A percentile compares a stretch with the other conserved stretches of the same genome.
These are phyloP conservation scores for Tritrichomonas foetus DNA, from an alignment of 208 protist species.

Conservation along the genomic window DNA sequence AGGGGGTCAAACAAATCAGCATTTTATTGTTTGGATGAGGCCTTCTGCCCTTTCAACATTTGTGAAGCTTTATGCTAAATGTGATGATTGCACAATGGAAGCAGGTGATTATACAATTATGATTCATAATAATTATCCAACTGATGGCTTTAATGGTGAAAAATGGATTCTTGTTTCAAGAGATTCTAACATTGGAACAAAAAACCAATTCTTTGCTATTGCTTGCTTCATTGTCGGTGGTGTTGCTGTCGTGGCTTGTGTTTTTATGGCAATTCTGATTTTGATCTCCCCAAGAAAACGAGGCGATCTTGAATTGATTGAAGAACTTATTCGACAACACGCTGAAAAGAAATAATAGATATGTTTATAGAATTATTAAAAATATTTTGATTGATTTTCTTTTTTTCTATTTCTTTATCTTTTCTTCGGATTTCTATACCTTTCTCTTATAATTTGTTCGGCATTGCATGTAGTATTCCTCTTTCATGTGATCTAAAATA, in stretches of 20 bases:
- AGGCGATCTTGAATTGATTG: background rate
- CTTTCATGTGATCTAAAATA: too few species aligned
- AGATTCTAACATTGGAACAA: background rate
- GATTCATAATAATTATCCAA: background rate
- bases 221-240: background rate
- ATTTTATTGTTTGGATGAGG: constrained; percentile 26
- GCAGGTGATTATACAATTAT: background rate
- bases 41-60: background rate
- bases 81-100: background rate
- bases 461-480: too few species aligned
- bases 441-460: too few species aligned
- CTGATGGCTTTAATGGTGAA: background rate
- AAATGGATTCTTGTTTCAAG: background rate
- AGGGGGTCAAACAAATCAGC: background rate
- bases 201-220: background rate
- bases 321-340: background rate
- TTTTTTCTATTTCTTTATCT: too few species aligned
- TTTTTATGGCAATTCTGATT: background rate
- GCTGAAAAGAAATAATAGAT: too few species aligned
- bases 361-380: too few species aligned
- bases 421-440: too few species aligned
- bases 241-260: background rate
- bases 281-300: background rate
- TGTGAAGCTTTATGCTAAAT: background rate
- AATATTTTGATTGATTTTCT: too few species aligned